A percentile compares a stretch with the other conserved stretches of the same genome.
Conservation (phyloP, 306 rosid species). For the Inga laurina region DNA sequence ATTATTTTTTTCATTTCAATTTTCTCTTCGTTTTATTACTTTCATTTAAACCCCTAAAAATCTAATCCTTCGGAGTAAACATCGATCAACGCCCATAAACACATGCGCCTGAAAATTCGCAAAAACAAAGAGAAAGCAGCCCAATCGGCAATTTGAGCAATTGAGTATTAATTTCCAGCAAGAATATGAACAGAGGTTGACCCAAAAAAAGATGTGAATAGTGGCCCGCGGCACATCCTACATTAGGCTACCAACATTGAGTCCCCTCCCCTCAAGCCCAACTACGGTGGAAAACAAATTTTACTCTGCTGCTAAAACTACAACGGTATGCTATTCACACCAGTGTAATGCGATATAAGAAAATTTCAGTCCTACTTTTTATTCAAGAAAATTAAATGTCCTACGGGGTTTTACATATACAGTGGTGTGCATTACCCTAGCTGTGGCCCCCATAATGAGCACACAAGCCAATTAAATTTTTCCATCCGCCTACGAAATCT, state of each 20-base stretch:
- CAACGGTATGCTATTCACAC: slow-evolving; percentile 26
- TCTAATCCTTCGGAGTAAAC: too few species aligned
- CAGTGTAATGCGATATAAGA: background rate
- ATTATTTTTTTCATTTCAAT: too few species aligned
- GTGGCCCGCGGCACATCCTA: background rate
- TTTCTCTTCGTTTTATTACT: too few species aligned
- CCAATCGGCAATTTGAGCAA: background rate
- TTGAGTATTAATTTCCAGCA: background rate
- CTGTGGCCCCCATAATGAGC: slow-evolving; percentile 10
- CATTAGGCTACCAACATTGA: background rate
- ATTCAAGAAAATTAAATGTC: background rate
- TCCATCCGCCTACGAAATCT: background rate
- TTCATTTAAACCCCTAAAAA: too few species aligned
- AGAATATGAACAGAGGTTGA: too few species aligned
- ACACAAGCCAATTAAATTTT: slow-evolving; percentile 18
- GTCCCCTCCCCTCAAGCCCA: background rate
- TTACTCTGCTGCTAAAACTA: background rate
- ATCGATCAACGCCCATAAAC: too few species aligned
- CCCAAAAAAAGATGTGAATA: background rate
- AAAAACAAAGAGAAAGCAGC: too few species aligned
- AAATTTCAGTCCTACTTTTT: background rate
- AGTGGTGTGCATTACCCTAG: background rate
- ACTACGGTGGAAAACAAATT: background rate
- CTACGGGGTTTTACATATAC: slow-evolving; percentile 9
- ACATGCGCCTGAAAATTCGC: too few species aligned